Base-by-base conservation (phyloP, 2,329 filamentous ascomycete species). In the Hypoxylon sp. region DNA sequence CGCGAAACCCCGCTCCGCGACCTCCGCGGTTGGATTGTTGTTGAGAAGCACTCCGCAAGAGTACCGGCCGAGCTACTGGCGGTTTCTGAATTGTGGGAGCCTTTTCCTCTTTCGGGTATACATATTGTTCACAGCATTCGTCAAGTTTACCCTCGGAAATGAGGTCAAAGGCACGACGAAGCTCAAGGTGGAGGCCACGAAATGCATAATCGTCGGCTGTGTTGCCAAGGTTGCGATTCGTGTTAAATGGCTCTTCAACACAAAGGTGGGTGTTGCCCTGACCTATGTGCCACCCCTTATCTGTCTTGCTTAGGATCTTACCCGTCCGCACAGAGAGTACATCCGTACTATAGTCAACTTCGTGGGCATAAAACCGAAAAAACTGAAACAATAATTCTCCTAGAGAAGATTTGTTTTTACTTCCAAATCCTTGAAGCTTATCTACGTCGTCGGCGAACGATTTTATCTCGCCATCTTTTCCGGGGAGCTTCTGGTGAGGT, bases 241-340 rank as follows among this genome's bases (percentile, higher is more conserved):
- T 91, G 75, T 97, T 99, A 84, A 99, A 99, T 0, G 96, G 96
- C 79, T 99, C 96, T 78, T 99, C 96, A 10, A 99, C 93, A 78
- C 95, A 98, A 33, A 99, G 86, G 70, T 92, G 90, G 75, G 97
- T 96, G 76, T 94, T 94, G 39, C 14, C 14, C 63, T 91, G 83
- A 37, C 88, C 85, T 55, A 92, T 85, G 76, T 94, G 89, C 96
- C 96, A 98, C 26, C 91, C 91, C 83, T 98, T 98, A 63, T 94
- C 93, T 69, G 89, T 86, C 79, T 97, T 95, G 8, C 91, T 90
- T 62, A 97, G 82, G 62, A 94, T 82, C 74, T 88, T 91, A 10
- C 95, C 96, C 74, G 92, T 87, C 22, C 94, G 90, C 54, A 99
- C 91, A 0, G 96, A 98, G 42, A 98, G 84, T 9, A 93, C 94